Conservation (phyloP, 331 rosid species). For the Phaseolus coccineus region DNA sequence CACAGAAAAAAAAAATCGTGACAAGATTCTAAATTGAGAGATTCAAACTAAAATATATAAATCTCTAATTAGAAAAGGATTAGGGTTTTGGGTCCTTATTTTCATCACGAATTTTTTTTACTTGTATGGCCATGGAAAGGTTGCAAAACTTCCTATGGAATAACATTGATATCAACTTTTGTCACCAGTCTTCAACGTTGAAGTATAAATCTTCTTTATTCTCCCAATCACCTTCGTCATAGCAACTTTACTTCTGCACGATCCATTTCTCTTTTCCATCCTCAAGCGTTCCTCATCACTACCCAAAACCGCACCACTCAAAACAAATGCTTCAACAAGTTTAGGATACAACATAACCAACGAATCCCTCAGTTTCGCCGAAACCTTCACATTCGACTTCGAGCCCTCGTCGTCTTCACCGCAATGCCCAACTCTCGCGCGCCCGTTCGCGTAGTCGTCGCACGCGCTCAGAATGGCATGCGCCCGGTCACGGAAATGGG, state of each 20-base stretch:
- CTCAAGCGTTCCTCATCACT: not conserved
- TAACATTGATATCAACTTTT: not conserved
- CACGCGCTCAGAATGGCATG: constrained; percentile 49
- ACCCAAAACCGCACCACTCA: not conserved
- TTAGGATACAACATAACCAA: not conserved
- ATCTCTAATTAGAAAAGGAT: too few species aligned
- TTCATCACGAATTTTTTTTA: too few species aligned
- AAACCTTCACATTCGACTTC: not conserved
- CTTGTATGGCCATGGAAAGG: too few species aligned
- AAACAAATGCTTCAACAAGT: not conserved
- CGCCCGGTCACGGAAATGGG: constrained; percentile 48
- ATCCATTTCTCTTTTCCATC: not conserved
- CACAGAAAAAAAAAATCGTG: too few species aligned
- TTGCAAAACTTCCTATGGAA: not conserved
- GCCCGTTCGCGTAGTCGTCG: constrained; percentile 52
- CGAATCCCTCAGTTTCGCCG: not conserved
- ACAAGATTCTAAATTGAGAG: too few species aligned
- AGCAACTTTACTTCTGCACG: not conserved
- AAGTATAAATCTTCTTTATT: constrained; percentile 13
- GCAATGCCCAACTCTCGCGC: constrained; percentile 47
- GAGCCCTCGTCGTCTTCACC: too few species aligned
- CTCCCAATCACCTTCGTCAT: not conserved
- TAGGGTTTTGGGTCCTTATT: too few species aligned
- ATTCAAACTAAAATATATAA: too few species aligned
- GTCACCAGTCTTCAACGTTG: not conserved